Evolutionary conservation across 2,329 filamentous ascomycete genomes (phyloP).

Genomic region (Penicillium sp.): DNA sequence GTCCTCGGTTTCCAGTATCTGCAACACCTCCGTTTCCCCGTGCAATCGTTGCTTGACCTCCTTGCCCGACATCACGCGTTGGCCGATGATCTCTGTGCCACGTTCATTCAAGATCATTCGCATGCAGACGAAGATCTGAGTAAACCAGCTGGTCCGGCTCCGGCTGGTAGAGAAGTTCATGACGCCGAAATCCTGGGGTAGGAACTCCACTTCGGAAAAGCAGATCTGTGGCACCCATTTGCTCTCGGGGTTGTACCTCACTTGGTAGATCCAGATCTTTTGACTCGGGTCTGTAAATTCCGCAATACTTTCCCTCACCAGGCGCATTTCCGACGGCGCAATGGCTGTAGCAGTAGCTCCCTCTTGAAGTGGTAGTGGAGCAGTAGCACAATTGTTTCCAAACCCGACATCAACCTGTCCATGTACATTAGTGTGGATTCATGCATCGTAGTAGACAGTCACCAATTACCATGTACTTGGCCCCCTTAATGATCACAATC

Average conservation of each 20-base stretch:
- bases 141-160: constrained; percentile 52
- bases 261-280: constrained; percentile 62
- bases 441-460: background rate
- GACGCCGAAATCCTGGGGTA: constrained; percentile 58
- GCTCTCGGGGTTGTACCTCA: constrained; percentile 47
- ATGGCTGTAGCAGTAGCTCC: constrained; percentile 42
- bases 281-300: constrained; percentile 44
- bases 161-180: constrained; percentile 58
- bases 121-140: constrained; percentile 50
- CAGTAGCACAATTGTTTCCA: constrained; percentile 58
- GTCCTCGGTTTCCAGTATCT: constrained; percentile 49
- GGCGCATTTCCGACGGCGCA: constrained; percentile 54
- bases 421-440: background rate
- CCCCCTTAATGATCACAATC: constrained; percentile 54
- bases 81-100: constrained; percentile 49
- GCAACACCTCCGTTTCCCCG: constrained; percentile 50
- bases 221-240: constrained; percentile 61
- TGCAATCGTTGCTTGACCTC: constrained; percentile 54
- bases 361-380: constrained; percentile 54
- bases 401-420: constrained; percentile 59
- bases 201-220: constrained; percentile 64
- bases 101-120: constrained; percentile 53
- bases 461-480: constrained; percentile 40
- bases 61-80: constrained; percentile 51
- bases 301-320: constrained; percentile 49